Evolutionary conservation across 1,139 yeast genomes (phyloP).

Genomic region (Pichia sp.): DNA sequence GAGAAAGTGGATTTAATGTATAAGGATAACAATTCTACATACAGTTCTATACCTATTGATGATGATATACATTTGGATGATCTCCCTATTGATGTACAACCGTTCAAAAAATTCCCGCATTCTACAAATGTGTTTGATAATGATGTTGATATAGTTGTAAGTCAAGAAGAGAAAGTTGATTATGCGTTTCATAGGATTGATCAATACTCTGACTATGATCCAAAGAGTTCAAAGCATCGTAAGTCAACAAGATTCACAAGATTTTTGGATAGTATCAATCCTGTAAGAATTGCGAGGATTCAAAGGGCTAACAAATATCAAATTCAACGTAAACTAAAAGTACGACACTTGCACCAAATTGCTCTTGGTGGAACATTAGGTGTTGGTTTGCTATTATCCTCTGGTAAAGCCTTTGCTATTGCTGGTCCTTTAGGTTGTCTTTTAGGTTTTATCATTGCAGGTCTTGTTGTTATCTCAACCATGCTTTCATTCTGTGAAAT

Average conservation of each 20-base stretch:
- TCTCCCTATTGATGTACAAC: slow-evolving; percentile 25
- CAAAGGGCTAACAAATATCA: slow-evolving; percentile 24
- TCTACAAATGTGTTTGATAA: background rate
- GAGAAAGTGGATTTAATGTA: slow-evolving; percentile 4
- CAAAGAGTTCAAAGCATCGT: slow-evolving; percentile 2
- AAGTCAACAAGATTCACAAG: background rate
- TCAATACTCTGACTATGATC: slow-evolving; percentile 12
- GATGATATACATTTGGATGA: slow-evolving; percentile 19
- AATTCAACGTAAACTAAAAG: slow-evolving; percentile 50
- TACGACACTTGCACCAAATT: slow-evolving; percentile 72
- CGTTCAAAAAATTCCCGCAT: slow-evolving; percentile 7
- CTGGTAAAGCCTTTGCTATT: slow-evolving; percentile 71
- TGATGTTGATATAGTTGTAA: slow-evolving; percentile 23
- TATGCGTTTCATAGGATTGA: slow-evolving; percentile 23
- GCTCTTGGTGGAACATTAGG: slow-evolving; percentile 81
- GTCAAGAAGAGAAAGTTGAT: slow-evolving; percentile 25
- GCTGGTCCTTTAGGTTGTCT: slow-evolving; percentile 82
- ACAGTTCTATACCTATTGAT: slow-evolving; percentile 17
- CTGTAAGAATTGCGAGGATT: slow-evolving; percentile 12
- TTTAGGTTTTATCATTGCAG: slow-evolving; percentile 62
- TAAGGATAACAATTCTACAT: slow-evolving; percentile 8
- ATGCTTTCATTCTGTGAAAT: slow-evolving; percentile 78
- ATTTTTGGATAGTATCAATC: slow-evolving; percentile 10
- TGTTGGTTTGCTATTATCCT: slow-evolving; percentile 67
- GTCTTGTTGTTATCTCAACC: slow-evolving; percentile 59